phyloP scores from a whole-genome alignment of 139 green algal genomes.

The Auxenochlorella pyrenoidosa region DNA sequence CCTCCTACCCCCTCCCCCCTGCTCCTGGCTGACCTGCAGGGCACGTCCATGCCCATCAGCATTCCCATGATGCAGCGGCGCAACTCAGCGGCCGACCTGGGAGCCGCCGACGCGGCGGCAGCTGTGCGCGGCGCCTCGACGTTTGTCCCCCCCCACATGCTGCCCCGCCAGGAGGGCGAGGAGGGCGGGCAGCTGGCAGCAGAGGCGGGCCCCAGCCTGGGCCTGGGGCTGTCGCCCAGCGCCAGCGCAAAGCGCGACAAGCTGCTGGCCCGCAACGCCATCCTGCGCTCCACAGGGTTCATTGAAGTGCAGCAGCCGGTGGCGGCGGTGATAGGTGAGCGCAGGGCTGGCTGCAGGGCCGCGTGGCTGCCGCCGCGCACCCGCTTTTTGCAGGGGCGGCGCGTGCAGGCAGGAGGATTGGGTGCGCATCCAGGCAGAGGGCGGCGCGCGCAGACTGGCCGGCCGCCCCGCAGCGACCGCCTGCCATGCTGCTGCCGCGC shows the following conservation, averaged over 20 bases:
- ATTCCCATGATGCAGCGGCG: constrained; percentile 59
- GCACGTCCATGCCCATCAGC: constrained; percentile 63
- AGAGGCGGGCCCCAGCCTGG: background rate
- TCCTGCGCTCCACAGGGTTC: constrained; percentile 65
- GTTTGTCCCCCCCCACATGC: constrained; percentile 63
- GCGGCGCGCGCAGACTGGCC: too few relatives aligned
- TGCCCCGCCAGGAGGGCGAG: constrained; percentile 28
- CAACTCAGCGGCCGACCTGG: background rate
- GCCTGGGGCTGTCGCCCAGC: constrained; percentile 42
- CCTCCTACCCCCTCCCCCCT: background rate
- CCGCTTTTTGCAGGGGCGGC: too few relatives aligned
- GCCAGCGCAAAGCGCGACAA: constrained; percentile 53
- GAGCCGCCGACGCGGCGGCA: background rate
- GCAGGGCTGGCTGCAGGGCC: background rate
- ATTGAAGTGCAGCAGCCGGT: constrained; percentile 44
- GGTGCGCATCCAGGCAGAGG: too few relatives aligned
- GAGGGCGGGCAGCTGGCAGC: background rate
- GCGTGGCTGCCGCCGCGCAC: too few relatives aligned
- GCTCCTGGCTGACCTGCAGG: constrained; percentile 22
- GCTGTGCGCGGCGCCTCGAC: constrained; percentile 13
- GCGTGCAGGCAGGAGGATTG: too few relatives aligned
- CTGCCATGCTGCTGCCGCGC: too few relatives aligned
- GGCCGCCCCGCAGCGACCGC: too few relatives aligned
- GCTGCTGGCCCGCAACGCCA: constrained; percentile 61
- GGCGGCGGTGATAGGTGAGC: background rate